Base-by-base conservation (phyloP, 441 rosid species). In the Dalechampia spathulata region DNA sequence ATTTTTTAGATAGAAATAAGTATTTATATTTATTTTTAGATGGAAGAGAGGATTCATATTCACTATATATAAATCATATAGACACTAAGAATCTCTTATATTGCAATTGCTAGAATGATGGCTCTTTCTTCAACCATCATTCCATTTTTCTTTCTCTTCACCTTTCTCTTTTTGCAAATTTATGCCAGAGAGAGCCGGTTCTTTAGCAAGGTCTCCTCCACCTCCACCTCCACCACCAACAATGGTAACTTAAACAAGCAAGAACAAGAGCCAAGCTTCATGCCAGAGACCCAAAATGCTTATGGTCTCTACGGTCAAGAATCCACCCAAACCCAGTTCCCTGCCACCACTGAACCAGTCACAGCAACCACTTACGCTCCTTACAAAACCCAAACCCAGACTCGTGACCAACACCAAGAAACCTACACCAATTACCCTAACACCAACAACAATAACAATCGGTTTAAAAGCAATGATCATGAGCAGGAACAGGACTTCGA, bases 131-230 rank as follows among this genome's bases (percentile, higher is more conserved):
- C 76, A 43, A 70, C 70, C 30, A 21, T 26, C 67, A 11, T 78
- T 64, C 32, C 72, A 39, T 36, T 67, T 52, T 62, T 76, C 65
- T 54, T 73, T 56, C 57, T 77, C 51, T 8, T 58, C 0, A 2
- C 69, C 57, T 57, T 79, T 57, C 65, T 75, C 66, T 73, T 76
- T 42, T 7, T 55, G 14, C 75, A 74, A 45, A 64, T 65, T 49
- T 74, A 77, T 50, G 88, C 80, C 3, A 76, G 91, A 70, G 90
- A 87, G n/a, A 77, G 83, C 72, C 79, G 71, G 17, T 80, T 87
- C 81, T 90, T 90, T 50, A 83, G 82, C 72, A 87, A 84, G 63
- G 76, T 81, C 60, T 15, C 61, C 13, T 34, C 62, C 36, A 19
- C 65, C 43, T 25, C 70, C 38, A 48, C 55, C 68, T 21, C 55